Conservation (phyloP, 2,329 filamentous ascomycete genomes). For the Colletotrichum tofieldiae region DNA sequence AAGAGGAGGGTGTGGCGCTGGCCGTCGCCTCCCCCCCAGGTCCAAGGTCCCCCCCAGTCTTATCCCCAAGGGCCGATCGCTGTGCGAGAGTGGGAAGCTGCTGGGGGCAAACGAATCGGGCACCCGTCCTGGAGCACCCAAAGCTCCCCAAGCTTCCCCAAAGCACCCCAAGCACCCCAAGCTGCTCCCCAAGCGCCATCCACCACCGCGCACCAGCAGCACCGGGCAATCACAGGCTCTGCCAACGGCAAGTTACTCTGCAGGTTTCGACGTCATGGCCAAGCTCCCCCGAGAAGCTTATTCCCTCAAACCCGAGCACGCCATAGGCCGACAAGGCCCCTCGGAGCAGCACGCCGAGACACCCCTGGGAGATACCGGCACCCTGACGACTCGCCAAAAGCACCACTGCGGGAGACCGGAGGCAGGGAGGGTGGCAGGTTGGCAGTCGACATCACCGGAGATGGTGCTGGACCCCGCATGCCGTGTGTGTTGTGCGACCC, state of each 20-base stretch:
- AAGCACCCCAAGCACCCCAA: not conserved
- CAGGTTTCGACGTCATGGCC: constrained; percentile 30
- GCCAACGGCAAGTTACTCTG: constrained; percentile 6
- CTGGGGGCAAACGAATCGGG: constrained; percentile 22
- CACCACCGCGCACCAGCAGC: not conserved
- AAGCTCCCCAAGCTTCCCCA: not conserved
- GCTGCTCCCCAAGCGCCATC: not conserved
- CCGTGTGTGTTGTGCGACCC: constrained; percentile 15
- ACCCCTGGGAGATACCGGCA: not conserved
- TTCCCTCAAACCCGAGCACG: constrained; percentile 34
- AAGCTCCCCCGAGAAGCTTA: constrained; percentile 36
- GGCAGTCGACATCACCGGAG: not conserved
- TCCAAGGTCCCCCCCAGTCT: not conserved
- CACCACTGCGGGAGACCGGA: constrained; percentile 31
- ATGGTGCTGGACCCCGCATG: constrained; percentile 19
- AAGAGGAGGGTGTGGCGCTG: constrained; percentile 30
- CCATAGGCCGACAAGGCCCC: constrained; percentile 18
- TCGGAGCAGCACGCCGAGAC: not conserved
- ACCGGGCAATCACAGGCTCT: not conserved
- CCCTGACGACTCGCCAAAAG: not conserved
- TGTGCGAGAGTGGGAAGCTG: constrained; percentile 20
- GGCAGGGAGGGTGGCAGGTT: not conserved
- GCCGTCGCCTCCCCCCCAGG: constrained; percentile 17
- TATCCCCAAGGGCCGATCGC: constrained; percentile 23
- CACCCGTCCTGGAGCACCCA: not conserved